These are phyloP conservation scores for Coleophoma cylindrospora DNA, from an alignment of 2,329 filamentous ascomycete species.

Conservation along the genomic window DNA sequence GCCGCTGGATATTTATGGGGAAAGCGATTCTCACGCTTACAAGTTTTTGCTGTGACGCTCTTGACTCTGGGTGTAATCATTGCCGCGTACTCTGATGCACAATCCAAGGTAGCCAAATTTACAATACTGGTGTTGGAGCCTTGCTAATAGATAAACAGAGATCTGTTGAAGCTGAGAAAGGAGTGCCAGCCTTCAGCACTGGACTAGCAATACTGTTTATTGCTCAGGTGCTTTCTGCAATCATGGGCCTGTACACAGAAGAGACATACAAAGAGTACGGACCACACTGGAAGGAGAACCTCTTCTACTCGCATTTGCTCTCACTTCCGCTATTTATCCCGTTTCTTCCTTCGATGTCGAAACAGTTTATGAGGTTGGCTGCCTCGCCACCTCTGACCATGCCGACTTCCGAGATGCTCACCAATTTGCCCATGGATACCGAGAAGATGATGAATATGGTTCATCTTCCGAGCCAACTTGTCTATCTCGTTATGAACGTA, in stretches of 20 bases:
- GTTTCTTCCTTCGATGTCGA: slow-evolving; percentile 59
- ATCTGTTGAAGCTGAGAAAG: slow-evolving; percentile 20
- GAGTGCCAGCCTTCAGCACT: slow-evolving; percentile 48
- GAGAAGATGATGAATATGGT: slow-evolving; percentile 29
- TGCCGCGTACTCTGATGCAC: slow-evolving; percentile 85
- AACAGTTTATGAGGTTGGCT: slow-evolving; percentile 59
- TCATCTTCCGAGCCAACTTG: slow-evolving; percentile 63
- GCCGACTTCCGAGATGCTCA: slow-evolving; percentile 16
- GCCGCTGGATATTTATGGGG: slow-evolving; percentile 81
- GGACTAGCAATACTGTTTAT: slow-evolving; percentile 81
- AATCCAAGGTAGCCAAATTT: slow-evolving; percentile 60
- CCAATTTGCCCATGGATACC: slow-evolving; percentile 30
- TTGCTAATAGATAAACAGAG: slow-evolving; percentile 17
- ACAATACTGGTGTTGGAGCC: not conserved
- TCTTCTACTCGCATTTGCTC: slow-evolving; percentile 85
- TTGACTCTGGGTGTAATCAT: slow-evolving; percentile 82
- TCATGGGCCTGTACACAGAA: slow-evolving; percentile 94
- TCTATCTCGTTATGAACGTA: slow-evolving; percentile 70
- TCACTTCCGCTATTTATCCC: slow-evolving; percentile 73
- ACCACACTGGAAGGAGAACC: slow-evolving; percentile 88
- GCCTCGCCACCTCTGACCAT: slow-evolving; percentile 56
- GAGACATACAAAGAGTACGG: slow-evolving; percentile 82
- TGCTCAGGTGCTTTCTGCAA: slow-evolving; percentile 84
- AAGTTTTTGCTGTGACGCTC: slow-evolving; percentile 75
- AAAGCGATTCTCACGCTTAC: slow-evolving; percentile 75